Conservation (phyloP, 352 stramenopile genomes). For the Plasmopara muralis region DNA sequence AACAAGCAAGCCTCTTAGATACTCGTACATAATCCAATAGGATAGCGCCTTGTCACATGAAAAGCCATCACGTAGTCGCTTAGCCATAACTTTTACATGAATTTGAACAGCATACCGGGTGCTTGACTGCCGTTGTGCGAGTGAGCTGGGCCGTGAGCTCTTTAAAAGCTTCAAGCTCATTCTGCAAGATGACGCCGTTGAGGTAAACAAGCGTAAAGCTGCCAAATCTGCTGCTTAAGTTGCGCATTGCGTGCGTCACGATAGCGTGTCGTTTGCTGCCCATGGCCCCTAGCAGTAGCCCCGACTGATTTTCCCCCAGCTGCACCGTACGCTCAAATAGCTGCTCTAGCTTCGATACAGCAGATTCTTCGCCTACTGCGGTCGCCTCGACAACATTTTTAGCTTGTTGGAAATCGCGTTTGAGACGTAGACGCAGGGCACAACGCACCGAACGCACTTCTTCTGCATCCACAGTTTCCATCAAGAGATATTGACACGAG, state of each 20-base stretch:
- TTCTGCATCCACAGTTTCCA: neutral
- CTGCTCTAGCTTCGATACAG: slow-evolving; percentile 37
- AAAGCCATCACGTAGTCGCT: neutral
- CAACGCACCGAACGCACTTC: slow-evolving; percentile 33
- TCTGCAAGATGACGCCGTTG: slow-evolving; percentile 71
- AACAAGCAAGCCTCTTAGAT: slow-evolving; percentile 59
- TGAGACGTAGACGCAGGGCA: slow-evolving; percentile 35
- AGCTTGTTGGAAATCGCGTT: slow-evolving; percentile 13
- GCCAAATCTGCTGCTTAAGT: slow-evolving; percentile 31
- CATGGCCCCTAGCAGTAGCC: slow-evolving; percentile 55
- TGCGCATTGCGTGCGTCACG: slow-evolving; percentile 43
- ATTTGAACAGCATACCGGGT: slow-evolving; percentile 28
- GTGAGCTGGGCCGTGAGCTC: slow-evolving; percentile 71
- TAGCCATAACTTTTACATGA: neutral
- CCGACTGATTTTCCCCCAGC: slow-evolving; percentile 73
- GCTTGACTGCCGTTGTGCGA: slow-evolving; percentile 46
- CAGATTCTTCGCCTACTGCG: neutral
- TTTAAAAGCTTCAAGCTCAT: slow-evolving; percentile 82
- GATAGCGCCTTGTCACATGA: slow-evolving; percentile 32
- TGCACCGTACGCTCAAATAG: slow-evolving; percentile 66
- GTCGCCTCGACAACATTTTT: neutral
- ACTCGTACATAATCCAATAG: slow-evolving; percentile 84
- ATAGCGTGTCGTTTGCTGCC: slow-evolving; percentile 45
- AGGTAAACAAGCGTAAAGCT: slow-evolving; percentile 64
- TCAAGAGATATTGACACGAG: neutral